A percentile compares a stretch with the other conserved stretches of the same genome.
Evolutionary conservation across 306 rosid genomes (phyloP).

Genomic region (Morella rubra): DNA sequence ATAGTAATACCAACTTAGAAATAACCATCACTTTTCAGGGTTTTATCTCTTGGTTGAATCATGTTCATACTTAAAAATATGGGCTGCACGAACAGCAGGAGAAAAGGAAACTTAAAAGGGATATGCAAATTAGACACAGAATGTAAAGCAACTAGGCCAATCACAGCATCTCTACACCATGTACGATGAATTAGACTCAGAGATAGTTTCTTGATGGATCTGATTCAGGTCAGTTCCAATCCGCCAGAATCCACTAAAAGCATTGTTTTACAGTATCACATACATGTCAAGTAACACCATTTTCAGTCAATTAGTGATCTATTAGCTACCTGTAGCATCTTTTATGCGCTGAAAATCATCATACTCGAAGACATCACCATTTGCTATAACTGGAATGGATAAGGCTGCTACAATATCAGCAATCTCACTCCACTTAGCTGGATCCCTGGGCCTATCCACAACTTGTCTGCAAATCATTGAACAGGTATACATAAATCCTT

Average conservation of each 20-base stretch:
- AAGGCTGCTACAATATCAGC: slow-evolving; percentile 82
- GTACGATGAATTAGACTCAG: background rate
- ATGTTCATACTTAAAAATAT: no score
- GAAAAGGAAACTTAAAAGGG: background rate
- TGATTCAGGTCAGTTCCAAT: background rate
- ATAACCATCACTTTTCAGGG: background rate
- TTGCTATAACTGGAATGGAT: slow-evolving; percentile 88
- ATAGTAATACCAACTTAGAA: background rate
- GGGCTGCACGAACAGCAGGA: background rate
- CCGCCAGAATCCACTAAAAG: slow-evolving; percentile 4
- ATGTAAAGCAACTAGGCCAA: background rate
- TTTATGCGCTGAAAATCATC: slow-evolving; percentile 63
- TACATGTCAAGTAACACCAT: slow-evolving; percentile 21
- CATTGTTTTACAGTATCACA: slow-evolving; percentile 6
- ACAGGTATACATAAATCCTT: slow-evolving; percentile 24
- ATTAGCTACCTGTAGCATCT: slow-evolving; percentile 67
- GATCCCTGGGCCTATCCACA: slow-evolving; percentile 90
- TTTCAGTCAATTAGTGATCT: slow-evolving; percentile 24
- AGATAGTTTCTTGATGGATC: background rate
- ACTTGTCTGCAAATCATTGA: slow-evolving; percentile 59
- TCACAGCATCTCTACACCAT: slow-evolving; percentile 1
- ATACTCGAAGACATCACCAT: slow-evolving; percentile 79
- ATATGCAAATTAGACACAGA: background rate
- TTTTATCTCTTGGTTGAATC: background rate
- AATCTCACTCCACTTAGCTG: slow-evolving; percentile 91